These are phyloP conservation scores for Aristolochia californica DNA, from an alignment of 164 flowering plant species.

Conservation along the genomic window DNA sequence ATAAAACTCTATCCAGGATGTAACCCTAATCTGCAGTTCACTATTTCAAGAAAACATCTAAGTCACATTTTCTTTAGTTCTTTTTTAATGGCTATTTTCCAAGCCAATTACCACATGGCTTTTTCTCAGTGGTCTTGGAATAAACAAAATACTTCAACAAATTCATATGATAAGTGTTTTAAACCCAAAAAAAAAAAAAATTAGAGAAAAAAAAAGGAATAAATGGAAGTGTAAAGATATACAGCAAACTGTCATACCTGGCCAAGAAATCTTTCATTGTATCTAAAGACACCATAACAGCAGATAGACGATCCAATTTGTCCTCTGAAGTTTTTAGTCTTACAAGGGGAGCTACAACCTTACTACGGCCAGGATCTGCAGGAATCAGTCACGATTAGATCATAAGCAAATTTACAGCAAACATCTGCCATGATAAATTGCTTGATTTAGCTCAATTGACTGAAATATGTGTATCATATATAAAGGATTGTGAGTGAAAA, in stretches of 20 bases:
- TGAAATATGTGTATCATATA: no score
- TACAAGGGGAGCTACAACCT: slow-evolving; percentile 73
- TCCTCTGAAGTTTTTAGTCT: slow-evolving; percentile 25
- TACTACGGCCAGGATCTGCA: slow-evolving; percentile 73
- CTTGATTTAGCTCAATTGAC: no score
- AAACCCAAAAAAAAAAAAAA: background rate
- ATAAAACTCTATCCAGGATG: no score
- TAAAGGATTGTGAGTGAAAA: no score
- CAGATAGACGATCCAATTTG: slow-evolving; percentile 29
- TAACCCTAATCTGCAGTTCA: no score
- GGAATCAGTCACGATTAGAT: background rate
- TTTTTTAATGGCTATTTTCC: no score
- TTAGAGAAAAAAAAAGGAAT: background rate
- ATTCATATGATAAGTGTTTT: no score
- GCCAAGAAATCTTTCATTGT: slow-evolving; percentile 43
- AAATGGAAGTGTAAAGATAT: background rate
- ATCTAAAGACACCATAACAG: slow-evolving; percentile 52
- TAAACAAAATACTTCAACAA: no score
- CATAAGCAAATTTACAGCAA: background rate
- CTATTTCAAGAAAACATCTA: no score
- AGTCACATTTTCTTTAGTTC: no score
- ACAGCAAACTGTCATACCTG: slow-evolving; percentile 26
- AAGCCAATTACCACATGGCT: no score
- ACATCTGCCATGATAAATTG: background rate
- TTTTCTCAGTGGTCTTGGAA: no score